Percentiles rank a stretch among this genome's conserved stretches.
Evolutionary conservation across 2,329 filamentous ascomycete species (phyloP).

Genomic region (Fusarium sp.): DNA sequence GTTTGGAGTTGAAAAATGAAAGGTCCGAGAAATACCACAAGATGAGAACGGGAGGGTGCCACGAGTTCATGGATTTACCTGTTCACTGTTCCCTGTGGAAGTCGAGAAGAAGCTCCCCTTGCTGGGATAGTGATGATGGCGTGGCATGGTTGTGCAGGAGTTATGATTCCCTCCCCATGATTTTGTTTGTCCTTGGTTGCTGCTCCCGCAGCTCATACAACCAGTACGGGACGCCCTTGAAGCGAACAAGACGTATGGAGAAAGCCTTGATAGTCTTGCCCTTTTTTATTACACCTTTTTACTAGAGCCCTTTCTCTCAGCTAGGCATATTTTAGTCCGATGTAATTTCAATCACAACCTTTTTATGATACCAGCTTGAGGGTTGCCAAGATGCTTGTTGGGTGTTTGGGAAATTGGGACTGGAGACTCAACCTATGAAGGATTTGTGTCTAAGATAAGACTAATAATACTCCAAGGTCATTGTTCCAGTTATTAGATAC

Average conservation of each 20-base stretch:
- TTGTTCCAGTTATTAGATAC: no score
- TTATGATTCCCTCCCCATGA: conserved; percentile 41
- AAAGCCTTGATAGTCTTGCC: conserved; percentile 51
- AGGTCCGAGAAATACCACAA: conserved; percentile 46
- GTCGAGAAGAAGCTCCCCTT: conserved; percentile 21
- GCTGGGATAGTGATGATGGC: conserved; percentile 35
- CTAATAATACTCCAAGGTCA: no score
- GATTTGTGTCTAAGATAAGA: no score
- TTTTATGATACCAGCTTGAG: conserved; percentile 57
- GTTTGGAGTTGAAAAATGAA: conserved; percentile 50
- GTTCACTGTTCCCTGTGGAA: conserved; percentile 35
- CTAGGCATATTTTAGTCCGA: conserved; percentile 55
- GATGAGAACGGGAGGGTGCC: conserved; percentile 35
- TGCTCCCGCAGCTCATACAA: conserved; percentile 36
- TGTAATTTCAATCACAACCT: conserved; percentile 56
- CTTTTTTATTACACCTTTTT: conserved; percentile 48
- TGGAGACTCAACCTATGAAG: no score
- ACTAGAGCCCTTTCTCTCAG: conserved; percentile 48
- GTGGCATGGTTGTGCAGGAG: conserved; percentile 39
- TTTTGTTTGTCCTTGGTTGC: conserved; percentile 40
- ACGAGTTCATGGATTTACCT: conserved; percentile 46
- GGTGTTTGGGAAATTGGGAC: no score
- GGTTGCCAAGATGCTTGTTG: conserved; percentile 18
- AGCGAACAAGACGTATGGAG: conserved; percentile 44
- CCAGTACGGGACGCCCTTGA: conserved; percentile 33